These are phyloP conservation scores for Phytopythium kandeliae DNA, from an alignment of 352 stramenopile genomes.

Conservation along the genomic window DNA sequence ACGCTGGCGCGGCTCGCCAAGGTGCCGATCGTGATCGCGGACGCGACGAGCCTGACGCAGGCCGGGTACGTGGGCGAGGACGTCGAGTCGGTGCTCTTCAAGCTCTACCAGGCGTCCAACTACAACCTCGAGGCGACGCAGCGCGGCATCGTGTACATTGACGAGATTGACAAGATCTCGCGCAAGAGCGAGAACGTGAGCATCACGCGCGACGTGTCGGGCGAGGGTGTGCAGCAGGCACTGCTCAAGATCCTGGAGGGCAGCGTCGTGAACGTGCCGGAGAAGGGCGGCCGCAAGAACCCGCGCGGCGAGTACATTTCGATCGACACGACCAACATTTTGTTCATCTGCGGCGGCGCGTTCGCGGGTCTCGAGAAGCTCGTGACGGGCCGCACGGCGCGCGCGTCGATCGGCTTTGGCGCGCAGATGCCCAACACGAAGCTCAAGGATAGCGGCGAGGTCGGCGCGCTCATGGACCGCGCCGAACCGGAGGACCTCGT, in stretches of 20 bases:
- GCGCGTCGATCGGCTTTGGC: slow-evolving; percentile 96
- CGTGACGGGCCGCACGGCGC: slow-evolving; percentile 90
- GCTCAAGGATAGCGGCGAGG: slow-evolving; percentile 72
- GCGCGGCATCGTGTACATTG: slow-evolving; percentile 97
- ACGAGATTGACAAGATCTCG: slow-evolving; percentile 99
- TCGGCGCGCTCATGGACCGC: slow-evolving; percentile 89
- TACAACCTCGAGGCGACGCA: slow-evolving; percentile 95
- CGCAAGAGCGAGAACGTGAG: slow-evolving; percentile 84
- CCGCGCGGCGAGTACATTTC: slow-evolving; percentile 95
- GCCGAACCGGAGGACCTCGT: slow-evolving; percentile 96
- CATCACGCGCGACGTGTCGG: slow-evolving; percentile 97
- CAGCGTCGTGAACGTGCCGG: slow-evolving; percentile 96
- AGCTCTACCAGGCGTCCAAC: slow-evolving; percentile 96
- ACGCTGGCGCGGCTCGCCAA: slow-evolving; percentile 95
- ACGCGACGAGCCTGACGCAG: slow-evolving; percentile 97
- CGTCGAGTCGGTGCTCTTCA: slow-evolving; percentile 97
- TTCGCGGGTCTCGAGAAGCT: slow-evolving; percentile 96
- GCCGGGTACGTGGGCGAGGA: slow-evolving; percentile 98
- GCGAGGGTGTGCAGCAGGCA: slow-evolving; percentile 98
- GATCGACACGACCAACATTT: slow-evolving; percentile 98
- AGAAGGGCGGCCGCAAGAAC: slow-evolving; percentile 96
- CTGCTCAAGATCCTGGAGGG: slow-evolving; percentile 99
- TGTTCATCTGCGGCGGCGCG: slow-evolving; percentile 98
- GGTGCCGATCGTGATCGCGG: slow-evolving; percentile 96
- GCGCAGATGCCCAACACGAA: slow-evolving; percentile 88